phyloP scores from a whole-genome alignment of 176 grass and related monocot species.

The Paspalum vaginatum region DNA sequence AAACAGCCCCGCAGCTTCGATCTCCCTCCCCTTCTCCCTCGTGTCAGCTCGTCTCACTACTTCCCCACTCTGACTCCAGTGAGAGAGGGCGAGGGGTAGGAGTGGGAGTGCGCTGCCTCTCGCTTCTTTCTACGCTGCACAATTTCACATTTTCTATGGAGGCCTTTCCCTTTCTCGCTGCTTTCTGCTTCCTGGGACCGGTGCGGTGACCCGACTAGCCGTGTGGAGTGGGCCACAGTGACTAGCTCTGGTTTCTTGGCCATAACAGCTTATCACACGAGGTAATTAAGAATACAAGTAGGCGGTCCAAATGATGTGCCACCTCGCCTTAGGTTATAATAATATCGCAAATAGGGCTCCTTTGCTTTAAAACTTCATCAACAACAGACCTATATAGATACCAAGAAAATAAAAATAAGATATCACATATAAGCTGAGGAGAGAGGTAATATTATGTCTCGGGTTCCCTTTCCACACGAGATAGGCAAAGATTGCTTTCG shows the following conservation, averaged over 20 bases:
- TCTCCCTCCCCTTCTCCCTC: neutral
- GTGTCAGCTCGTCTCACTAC: slow-evolving; percentile 15
- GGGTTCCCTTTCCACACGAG: too few relatives aligned
- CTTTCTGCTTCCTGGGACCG: slow-evolving; percentile 26
- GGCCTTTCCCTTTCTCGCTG: slow-evolving; percentile 10
- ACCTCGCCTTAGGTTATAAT: neutral
- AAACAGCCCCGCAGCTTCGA: neutral
- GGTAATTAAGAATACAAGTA: slow-evolving; percentile 23
- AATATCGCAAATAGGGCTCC: too few relatives aligned
- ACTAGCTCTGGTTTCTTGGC: neutral
- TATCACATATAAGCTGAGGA: too few relatives aligned
- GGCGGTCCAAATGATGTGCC: neutral
- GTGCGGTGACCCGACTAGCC: neutral
- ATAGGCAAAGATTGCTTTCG: too few relatives aligned
- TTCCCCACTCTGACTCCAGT: slow-evolving; percentile 23
- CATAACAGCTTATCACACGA: neutral
- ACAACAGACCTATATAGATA: too few relatives aligned
- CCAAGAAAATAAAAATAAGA: too few relatives aligned
- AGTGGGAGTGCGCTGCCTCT: slow-evolving; percentile 38
- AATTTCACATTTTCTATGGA: neutral
- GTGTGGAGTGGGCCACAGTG: slow-evolving; percentile 25
- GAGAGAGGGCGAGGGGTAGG: slow-evolving; percentile 1
- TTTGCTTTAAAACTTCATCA: too few relatives aligned
- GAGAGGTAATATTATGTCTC: too few relatives aligned
- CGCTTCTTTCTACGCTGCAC: slow-evolving; percentile 7